Evolutionary conservation across 768 basidiomycete genomes (phyloP).

Genomic region (Cystoderma amianthinum): DNA sequence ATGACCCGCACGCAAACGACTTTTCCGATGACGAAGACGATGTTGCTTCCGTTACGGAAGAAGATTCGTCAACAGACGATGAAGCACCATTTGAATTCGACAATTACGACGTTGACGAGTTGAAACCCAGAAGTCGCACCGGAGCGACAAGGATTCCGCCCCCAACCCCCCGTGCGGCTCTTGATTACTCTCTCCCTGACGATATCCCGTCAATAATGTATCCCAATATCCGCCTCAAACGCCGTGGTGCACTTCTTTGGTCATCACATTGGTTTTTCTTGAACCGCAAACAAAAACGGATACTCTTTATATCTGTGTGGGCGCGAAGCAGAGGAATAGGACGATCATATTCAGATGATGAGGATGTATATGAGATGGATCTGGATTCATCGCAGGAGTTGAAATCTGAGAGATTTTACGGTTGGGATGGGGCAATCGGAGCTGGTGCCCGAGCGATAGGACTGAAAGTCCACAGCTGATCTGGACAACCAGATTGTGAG

Average conservation of each 20-base stretch:
- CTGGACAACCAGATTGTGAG: neutral
- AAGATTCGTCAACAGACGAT: conserved; percentile 64
- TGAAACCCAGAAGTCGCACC: conserved; percentile 29
- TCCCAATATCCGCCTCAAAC: conserved; percentile 41
- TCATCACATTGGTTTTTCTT: conserved; percentile 97
- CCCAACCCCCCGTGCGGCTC: conserved; percentile 29
- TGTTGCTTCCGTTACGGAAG: conserved; percentile 55
- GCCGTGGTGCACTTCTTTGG: conserved; percentile 84
- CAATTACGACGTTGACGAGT: conserved; percentile 69
- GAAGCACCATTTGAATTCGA: conserved; percentile 75
- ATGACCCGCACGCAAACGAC: conserved; percentile 89
- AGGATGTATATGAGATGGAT: conserved; percentile 21
- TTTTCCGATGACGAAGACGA: conserved; percentile 78
- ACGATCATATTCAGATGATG: conserved; percentile 45
- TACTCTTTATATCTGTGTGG: conserved; percentile 91
- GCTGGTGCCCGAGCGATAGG: conserved; percentile 83
- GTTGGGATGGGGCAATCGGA: conserved; percentile 74
- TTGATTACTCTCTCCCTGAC: conserved; percentile 28
- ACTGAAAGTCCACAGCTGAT: conserved; percentile 22
- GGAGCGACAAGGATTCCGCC: conserved; percentile 30
- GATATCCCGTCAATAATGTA: conserved; percentile 28
- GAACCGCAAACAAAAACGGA: conserved; percentile 86
- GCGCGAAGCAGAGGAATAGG: conserved; percentile 63
- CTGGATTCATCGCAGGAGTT: conserved; percentile 23
- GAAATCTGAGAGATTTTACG: conserved; percentile 58